Conservation (phyloP, 139 green algal species). For the Coelastrella sp. region DNA sequence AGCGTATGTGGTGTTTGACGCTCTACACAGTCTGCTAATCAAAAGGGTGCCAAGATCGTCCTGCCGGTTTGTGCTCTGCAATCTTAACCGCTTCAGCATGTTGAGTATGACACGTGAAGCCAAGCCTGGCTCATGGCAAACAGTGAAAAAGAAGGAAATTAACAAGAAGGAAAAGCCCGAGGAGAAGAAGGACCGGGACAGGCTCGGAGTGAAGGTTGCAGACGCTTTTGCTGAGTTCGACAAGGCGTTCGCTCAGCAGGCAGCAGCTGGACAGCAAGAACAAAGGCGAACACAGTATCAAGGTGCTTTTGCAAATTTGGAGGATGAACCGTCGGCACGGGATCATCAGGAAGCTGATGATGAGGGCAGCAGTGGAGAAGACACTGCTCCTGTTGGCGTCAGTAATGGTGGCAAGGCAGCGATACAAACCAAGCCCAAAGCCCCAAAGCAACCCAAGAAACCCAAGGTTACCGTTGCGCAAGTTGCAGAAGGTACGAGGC, state of each 20-base stretch:
- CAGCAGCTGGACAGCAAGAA: background rate
- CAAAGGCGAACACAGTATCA: background rate
- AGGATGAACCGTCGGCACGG: background rate
- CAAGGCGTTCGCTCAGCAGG: background rate
- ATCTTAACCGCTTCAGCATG: background rate
- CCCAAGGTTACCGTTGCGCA: conserved; percentile 35
- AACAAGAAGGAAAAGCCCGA: conserved; percentile 36
- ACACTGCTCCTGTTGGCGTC: background rate
- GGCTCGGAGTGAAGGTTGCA: conserved; percentile 32
- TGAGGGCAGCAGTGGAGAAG: background rate
- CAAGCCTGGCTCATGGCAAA: conserved; percentile 37
- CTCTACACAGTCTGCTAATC: background rate
- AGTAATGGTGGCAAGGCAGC: background rate
- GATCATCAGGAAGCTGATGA: background rate
- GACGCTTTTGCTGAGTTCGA: conserved; percentile 42
- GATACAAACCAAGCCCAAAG: conserved; percentile 22
- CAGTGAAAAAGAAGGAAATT: conserved; percentile 20
- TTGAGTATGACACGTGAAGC: background rate
- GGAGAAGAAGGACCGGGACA: conserved; percentile 44
- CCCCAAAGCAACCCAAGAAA: conserved; percentile 42
- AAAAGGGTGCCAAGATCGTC: background rate
- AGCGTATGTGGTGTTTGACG: background rate
- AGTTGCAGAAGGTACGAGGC: conserved; percentile 32
- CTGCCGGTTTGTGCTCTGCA: background rate
- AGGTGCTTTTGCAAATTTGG: conserved; percentile 34